These are phyloP conservation scores for Protea cynaroides DNA, from an alignment of 164 flowering plant species.

Conservation along the genomic window DNA sequence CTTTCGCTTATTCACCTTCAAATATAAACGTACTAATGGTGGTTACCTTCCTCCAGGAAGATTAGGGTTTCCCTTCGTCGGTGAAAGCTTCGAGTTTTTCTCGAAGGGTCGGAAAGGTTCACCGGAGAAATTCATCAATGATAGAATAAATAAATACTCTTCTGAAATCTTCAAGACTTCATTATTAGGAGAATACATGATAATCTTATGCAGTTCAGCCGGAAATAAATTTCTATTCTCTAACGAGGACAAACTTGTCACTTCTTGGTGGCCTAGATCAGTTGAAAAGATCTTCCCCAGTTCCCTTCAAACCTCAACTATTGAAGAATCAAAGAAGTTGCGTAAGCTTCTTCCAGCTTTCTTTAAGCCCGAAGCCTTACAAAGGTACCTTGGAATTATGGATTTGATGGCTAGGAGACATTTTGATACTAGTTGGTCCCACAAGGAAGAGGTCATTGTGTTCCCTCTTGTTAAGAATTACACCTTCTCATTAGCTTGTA, in stretches of 20 bases:
- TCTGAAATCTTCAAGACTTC: background rate
- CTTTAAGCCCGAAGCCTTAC: no score
- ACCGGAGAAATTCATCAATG: slow-evolving; percentile 35
- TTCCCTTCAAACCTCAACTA: no score
- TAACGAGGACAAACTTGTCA: slow-evolving; percentile 9
- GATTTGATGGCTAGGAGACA: no score
- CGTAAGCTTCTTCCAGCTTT: no score
- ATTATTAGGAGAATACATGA: background rate
- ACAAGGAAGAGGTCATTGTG: no score
- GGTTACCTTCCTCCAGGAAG: slow-evolving; percentile 33
- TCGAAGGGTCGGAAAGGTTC: slow-evolving; percentile 33
- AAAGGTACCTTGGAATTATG: no score
- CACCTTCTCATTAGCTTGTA: no score
- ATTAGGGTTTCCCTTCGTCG: slow-evolving; percentile 28
- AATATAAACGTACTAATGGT: slow-evolving; percentile 11
- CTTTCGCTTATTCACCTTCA: slow-evolving; percentile 26
- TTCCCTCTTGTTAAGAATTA: no score
- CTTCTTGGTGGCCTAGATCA: slow-evolving; percentile 8
- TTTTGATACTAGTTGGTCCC: no score
- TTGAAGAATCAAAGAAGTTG: no score
- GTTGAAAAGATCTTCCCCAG: background rate
- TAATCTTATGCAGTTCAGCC: background rate
- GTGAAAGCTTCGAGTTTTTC: slow-evolving; percentile 32
- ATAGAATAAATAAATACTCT: slow-evolving; percentile 18
- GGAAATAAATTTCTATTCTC: slow-evolving; percentile 13